These are phyloP conservation scores for Xerocomus nothofagi DNA, from an alignment of 1,284 basidiomycete genomes.

Conservation along the genomic window DNA sequence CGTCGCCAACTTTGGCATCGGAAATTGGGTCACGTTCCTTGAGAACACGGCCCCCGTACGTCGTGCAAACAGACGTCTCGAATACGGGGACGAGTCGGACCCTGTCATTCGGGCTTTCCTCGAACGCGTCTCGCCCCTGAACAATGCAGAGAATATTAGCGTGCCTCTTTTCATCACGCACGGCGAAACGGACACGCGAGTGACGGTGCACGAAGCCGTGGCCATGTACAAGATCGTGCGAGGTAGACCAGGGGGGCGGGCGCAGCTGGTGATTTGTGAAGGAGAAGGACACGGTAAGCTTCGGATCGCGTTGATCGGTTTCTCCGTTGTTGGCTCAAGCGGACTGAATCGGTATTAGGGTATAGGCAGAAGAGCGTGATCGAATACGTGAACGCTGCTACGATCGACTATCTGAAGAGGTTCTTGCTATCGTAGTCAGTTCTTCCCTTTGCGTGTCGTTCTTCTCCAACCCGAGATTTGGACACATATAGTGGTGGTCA, in stretches of 20 bases:
- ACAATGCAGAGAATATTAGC: slow-evolving; percentile 34
- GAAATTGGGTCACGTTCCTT: slow-evolving; percentile 37
- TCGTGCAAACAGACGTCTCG: slow-evolving; percentile 33
- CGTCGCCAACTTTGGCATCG: slow-evolving; percentile 39
- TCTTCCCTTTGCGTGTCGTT: neutral
- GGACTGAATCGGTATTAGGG: slow-evolving; percentile 22
- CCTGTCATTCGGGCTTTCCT: slow-evolving; percentile 36
- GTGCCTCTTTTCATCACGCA: slow-evolving; percentile 39
- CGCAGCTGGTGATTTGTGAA: slow-evolving; percentile 39
- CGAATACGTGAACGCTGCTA: slow-evolving; percentile 40
- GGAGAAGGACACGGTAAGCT: slow-evolving; percentile 41
- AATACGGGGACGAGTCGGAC: slow-evolving; percentile 40
- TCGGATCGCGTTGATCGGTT: neutral
- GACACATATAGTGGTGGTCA: neutral
- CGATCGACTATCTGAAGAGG: slow-evolving; percentile 36
- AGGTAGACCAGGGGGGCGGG: slow-evolving; percentile 17
- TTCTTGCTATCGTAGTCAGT: slow-evolving; percentile 26
- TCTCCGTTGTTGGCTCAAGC: slow-evolving; percentile 1
- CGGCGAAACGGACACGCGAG: slow-evolving; percentile 39
- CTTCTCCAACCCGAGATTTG: neutral
- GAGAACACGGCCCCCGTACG: slow-evolving; percentile 38
- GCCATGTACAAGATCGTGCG: slow-evolving; percentile 29
- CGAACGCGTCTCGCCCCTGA: slow-evolving; percentile 39
- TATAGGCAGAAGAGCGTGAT: slow-evolving; percentile 44
- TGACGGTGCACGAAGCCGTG: slow-evolving; percentile 37